Base-by-base conservation (phyloP, 139 green algal species). In the Limnomonas spitsbergensis region DNA sequence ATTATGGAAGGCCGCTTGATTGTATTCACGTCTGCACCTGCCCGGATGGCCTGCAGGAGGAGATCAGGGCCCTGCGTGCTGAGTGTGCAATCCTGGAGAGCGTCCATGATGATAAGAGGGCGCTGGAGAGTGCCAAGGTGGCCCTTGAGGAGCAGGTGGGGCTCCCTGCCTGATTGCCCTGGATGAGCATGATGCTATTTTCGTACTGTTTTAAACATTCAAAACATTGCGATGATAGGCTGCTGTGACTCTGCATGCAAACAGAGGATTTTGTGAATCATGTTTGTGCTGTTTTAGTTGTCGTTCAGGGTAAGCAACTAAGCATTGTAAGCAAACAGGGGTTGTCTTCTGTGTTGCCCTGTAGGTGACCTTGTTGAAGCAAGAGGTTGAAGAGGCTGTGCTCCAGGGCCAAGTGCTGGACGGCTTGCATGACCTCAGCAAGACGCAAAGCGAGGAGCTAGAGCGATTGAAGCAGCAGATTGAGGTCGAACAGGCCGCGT, bases 401-500 rank as follows among this genome's bases (percentile, higher is more conserved):
- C 4, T 70, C 56, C 56, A 70, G 24, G 56, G 14, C 56, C 56
- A 36, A 9, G 56, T 70, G n/a, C 56, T 70, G 4, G 56, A 70
- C 14, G 6, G 14, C 14, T 4, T 70, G 4, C 56, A 70, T 7
- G 56, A 70, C 24, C 56, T 70, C 7, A 70, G 24, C 29, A 70
- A 36, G 29, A 37, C 56, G 7, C 56, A 37, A 20, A 20, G 56
- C 29, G 4, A 34, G 29, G 56, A 70, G n/a, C 4, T 70, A 9
- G 56, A 70, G 56, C 56, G 56, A 4, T 20, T 70, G 56, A 7
- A 70, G 27, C 56, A 70, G 56, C n/a, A 70, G 56, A 7, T 70
- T 4, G 7, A 70, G 27, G 56, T 36, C 4, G n/a, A 70, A 32
- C 56, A 70, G 56, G 56, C 27, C 4, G n/a, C 29, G 47, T 61